These are phyloP conservation scores for Porcisia hertigi DNA, from an alignment of 208 protist genomes.

Conservation along the genomic window DNA sequence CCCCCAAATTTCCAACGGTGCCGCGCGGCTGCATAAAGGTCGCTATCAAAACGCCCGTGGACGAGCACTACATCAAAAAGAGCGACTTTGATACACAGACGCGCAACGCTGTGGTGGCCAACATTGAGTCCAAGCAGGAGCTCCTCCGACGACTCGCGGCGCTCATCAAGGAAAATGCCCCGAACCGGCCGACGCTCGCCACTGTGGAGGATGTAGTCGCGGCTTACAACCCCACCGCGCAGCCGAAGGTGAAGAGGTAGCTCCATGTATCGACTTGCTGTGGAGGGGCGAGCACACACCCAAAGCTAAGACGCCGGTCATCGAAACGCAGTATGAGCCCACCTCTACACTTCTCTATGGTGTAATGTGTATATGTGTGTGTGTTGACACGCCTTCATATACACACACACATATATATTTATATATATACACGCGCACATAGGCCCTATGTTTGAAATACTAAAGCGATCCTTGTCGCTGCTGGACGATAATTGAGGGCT, in stretches of 20 bases:
- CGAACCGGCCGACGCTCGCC: conserved; percentile 34
- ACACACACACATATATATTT: not conserved
- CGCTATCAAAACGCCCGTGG: conserved; percentile 67
- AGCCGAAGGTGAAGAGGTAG: conserved; percentile 43
- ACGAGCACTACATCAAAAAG: conserved; percentile 86
- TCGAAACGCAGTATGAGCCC: not conserved
- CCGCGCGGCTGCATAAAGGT: conserved; percentile 81
- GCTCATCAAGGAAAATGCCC: conserved; percentile 65
- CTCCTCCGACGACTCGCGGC: conserved; percentile 68
- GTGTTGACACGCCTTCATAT: not conserved
- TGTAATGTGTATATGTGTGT: not conserved
- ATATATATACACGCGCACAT: not conserved
- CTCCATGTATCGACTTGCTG: not conserved
- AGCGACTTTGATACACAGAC: conserved; percentile 88
- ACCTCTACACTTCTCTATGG: not conserved
- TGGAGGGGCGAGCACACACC: not conserved
- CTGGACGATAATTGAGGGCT: not conserved
- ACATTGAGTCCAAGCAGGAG: conserved; percentile 74
- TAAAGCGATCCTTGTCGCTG: not conserved
- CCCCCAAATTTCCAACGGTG: conserved; percentile 52
- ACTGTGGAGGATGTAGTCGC: conserved; percentile 46
- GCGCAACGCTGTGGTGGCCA: conserved; percentile 53
- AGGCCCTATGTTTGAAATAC: not conserved
- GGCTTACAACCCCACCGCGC: conserved; percentile 32
- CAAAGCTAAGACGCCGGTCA: not conserved